Conservation (phyloP, 805 yeast species). For the Alloascoidea hylecoeti region DNA sequence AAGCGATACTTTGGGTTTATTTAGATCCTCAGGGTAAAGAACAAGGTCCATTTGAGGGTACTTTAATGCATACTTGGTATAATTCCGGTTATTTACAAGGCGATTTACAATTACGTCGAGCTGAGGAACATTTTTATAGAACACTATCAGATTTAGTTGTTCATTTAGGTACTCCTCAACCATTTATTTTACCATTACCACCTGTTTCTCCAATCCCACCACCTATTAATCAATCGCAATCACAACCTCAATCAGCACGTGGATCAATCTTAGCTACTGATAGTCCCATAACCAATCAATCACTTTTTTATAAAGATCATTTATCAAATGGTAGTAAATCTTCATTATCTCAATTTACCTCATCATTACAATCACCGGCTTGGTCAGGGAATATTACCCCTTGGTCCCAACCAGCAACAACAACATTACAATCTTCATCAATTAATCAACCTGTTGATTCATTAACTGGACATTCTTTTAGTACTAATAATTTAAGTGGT, state of each 20-base stretch:
- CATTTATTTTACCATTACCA: slow-evolving; percentile 49
- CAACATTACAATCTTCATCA: background rate
- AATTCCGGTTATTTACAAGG: slow-evolving; percentile 40
- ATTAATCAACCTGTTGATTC: background rate
- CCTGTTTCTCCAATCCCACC: slow-evolving; percentile 3
- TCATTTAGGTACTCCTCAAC: slow-evolving; percentile 34
- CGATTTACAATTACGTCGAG: slow-evolving; percentile 43
- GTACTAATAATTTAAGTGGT: slow-evolving; percentile 1
- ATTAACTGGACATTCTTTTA: background rate
- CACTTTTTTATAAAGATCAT: no score
- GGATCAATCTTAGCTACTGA: no score
- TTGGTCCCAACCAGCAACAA: no score
- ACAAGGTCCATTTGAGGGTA: slow-evolving; percentile 75
- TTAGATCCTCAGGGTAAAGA: slow-evolving; percentile 54
- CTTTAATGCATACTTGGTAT: slow-evolving; percentile 70
- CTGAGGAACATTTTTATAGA: slow-evolving; percentile 26
- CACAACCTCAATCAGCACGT: no score
- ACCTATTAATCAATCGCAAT: background rate
- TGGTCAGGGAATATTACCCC: no score
- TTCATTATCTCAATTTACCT: no score
- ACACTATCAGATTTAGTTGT: slow-evolving; percentile 20
- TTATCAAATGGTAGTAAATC: no score
- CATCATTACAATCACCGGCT: no score
- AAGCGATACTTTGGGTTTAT: slow-evolving; percentile 51
- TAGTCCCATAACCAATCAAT: no score